These are phyloP conservation scores for Backusella liffmaniae DNA, from an alignment of 192 early-diverging fungal species.

Conservation along the genomic window DNA sequence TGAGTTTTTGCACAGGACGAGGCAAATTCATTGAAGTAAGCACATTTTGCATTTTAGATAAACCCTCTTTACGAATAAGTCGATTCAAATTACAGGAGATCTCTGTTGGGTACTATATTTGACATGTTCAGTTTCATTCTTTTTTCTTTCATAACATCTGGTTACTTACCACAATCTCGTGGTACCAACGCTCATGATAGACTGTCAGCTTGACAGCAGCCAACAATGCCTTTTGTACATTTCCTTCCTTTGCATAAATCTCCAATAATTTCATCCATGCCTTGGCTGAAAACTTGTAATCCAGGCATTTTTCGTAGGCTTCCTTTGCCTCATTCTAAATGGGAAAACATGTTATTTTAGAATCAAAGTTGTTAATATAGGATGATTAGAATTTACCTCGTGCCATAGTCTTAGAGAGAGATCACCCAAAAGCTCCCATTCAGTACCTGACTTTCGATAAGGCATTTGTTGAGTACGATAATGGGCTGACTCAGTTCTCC, in stretches of 20 bases:
- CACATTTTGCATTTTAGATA: constrained; percentile 91
- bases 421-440: constrained; percentile 98
- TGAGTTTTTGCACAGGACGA: constrained; percentile 70
- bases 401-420: constrained; percentile 85
- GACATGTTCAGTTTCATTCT: not conserved
- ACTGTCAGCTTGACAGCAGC: constrained; percentile 82
- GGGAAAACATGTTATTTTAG: not conserved
- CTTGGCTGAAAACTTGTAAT: constrained; percentile 90
- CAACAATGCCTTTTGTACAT: constrained; percentile 77
- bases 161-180: constrained; percentile 76
- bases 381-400: constrained; percentile 40
- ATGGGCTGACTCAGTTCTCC: constrained; percentile 85
- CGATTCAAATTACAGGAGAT: constrained; percentile 81
- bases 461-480: constrained; percentile 70
- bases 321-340: constrained; percentile 83
- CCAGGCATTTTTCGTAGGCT: constrained; percentile 84
- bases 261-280: constrained; percentile 85
- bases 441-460: constrained; percentile 91
- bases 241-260: constrained; percentile 74
- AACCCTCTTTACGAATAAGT: constrained; percentile 82
- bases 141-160: not conserved
- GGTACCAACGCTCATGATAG: constrained; percentile 88
- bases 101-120: constrained; percentile 82
- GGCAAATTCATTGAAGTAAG: constrained; percentile 88
- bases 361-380: not conserved